Conservation (phyloP, 345 rosid genomes). For the Linum trigynum region DNA sequence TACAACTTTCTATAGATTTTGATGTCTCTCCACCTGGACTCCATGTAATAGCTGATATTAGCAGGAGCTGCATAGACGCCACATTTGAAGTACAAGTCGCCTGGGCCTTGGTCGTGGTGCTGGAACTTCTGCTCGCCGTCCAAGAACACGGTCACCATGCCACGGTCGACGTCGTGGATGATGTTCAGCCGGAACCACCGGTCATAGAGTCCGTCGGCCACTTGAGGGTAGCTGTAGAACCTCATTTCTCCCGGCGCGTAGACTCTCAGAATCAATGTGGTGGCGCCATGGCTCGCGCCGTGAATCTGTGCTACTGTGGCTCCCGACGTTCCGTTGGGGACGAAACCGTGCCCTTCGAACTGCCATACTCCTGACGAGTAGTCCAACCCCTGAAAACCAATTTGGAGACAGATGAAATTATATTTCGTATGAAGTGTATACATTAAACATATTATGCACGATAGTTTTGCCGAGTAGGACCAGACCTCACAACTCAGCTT, state of each 20-base stretch:
- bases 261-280: slow-evolving; percentile 27
- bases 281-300: slow-evolving; percentile 20
- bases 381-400: slow-evolving; percentile 22
- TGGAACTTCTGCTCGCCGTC: slow-evolving; percentile 15
- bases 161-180: slow-evolving; percentile 31
- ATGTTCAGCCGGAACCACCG: slow-evolving; percentile 33
- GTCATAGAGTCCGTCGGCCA: slow-evolving; percentile 19
- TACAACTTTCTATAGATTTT: slow-evolving; percentile 17
- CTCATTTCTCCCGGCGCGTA: slow-evolving; percentile 22
- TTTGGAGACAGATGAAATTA: no score
- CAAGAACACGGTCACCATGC: slow-evolving; percentile 18
- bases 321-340: slow-evolving; percentile 36
- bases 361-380: slow-evolving; percentile 36
- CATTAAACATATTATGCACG: no score
- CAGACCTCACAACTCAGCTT: no score
- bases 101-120: slow-evolving; percentile 15
- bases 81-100: slow-evolving; percentile 25
- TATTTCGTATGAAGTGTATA: no score
- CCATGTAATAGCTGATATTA: slow-evolving; percentile 28
- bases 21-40: slow-evolving; percentile 31
- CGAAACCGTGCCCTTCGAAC: slow-evolving; percentile 34
- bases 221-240: slow-evolving; percentile 20
- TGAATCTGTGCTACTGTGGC: slow-evolving; percentile 28
- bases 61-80: slow-evolving; percentile 25
- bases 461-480: no score